These are phyloP conservation scores for Fusarium avenaceum DNA, from an alignment of 2,329 filamentous ascomycete genomes.

Conservation along the genomic window DNA sequence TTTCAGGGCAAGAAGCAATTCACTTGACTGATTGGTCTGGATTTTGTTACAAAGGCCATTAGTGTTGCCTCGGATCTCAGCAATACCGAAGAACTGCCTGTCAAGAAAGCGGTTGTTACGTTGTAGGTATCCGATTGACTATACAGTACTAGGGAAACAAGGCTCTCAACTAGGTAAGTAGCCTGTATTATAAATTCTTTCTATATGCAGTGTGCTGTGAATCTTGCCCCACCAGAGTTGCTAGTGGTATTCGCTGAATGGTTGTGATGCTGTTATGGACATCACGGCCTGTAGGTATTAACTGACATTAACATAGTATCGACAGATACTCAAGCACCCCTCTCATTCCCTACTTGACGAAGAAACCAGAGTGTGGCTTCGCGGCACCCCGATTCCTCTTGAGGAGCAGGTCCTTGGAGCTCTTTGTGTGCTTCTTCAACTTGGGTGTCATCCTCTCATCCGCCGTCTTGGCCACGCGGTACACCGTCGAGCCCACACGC, in stretches of 20 bases:
- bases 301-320: slow-evolving; percentile 23
- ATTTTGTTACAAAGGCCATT: slow-evolving; percentile 18
- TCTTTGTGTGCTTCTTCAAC: slow-evolving; percentile 58
- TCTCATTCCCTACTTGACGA: slow-evolving; percentile 48
- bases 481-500: slow-evolving; percentile 67
- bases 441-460: slow-evolving; percentile 65
- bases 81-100: slow-evolving; percentile 6
- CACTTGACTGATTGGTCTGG: not conserved
- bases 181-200: not conserved
- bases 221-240: not conserved
- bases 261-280: not conserved
- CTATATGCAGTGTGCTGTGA: not conserved
- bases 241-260: not conserved
- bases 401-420: slow-evolving; percentile 61
- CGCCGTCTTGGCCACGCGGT: slow-evolving; percentile 62
- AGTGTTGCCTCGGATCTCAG: slow-evolving; percentile 10
- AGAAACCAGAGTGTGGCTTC: slow-evolving; percentile 59
- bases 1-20: slow-evolving; percentile 2
- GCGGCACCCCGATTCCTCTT: slow-evolving; percentile 59
- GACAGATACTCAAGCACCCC: not conserved
- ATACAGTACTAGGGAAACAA: not conserved
- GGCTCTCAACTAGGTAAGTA: not conserved
- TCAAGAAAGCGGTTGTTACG: not conserved
- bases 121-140: not conserved
- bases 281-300: slow-evolving; percentile 16